phyloP scores from a whole-genome alignment of 2,329 filamentous ascomycete genomes.

The Colletotrichum coccodes region DNA sequence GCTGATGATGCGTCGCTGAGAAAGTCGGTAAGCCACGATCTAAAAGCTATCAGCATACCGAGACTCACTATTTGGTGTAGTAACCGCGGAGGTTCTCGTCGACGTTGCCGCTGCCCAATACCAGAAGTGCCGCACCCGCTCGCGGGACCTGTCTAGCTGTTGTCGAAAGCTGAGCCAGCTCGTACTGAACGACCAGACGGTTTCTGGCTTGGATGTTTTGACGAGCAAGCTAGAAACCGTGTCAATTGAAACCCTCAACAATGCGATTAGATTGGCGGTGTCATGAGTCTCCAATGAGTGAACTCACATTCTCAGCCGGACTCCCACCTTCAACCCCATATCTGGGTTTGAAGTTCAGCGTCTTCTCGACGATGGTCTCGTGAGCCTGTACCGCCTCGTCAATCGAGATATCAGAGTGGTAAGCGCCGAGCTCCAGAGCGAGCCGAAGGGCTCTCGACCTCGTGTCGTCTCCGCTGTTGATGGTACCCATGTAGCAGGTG shows the following conservation, averaged over 20 bases:
- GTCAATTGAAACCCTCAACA: neutral
- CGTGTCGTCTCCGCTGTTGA: constrained; percentile 68
- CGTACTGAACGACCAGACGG: constrained; percentile 73
- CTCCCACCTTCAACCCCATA: neutral
- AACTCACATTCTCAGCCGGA: neutral
- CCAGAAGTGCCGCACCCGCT: constrained; percentile 66
- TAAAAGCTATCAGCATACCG: neutral
- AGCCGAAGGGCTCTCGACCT: constrained; percentile 64
- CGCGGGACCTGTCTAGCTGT: constrained; percentile 63
- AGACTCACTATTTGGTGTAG: constrained; percentile 64
- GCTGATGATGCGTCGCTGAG: constrained; percentile 59
- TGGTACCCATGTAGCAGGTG: constrained; percentile 70
- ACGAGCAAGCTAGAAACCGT: constrained; percentile 54
- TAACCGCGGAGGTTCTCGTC: constrained; percentile 64
- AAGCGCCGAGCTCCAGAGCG: neutral
- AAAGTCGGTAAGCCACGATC: neutral
- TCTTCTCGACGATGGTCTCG: neutral
- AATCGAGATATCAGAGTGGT: constrained; percentile 21
- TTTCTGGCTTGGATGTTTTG: constrained; percentile 75
- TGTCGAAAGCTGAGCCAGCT: constrained; percentile 70
- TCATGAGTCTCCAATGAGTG: neutral
- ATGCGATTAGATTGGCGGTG: neutral
- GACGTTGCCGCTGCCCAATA: constrained; percentile 72
- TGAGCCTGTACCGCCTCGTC: neutral
- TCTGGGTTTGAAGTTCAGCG: neutral